phyloP scores from a whole-genome alignment of 139 green algal species.

The Eudorina sp. region DNA sequence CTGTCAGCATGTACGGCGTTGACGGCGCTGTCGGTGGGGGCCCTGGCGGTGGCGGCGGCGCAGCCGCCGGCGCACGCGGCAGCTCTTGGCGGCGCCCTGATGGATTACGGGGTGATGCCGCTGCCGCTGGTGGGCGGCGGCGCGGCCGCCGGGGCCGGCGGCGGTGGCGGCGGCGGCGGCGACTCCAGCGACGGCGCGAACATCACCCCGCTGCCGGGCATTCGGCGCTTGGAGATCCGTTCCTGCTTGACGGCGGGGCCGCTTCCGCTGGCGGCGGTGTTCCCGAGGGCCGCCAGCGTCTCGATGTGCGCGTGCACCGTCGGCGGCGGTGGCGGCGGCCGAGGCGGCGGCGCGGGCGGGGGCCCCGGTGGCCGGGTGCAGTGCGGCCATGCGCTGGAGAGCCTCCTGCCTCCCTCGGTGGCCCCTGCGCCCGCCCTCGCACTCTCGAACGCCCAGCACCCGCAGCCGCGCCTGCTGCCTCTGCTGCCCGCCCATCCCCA shows the following conservation, averaged over 20 bases:
- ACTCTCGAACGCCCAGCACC: background rate
- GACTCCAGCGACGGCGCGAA: background rate
- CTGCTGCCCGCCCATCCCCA: background rate
- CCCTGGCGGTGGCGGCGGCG: background rate
- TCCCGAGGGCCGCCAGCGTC: background rate
- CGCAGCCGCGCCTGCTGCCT: background rate
- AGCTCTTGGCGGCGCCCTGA: background rate
- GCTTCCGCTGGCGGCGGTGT: background rate
- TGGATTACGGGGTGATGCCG: background rate
- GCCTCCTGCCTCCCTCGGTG: background rate
- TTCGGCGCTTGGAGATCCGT: background rate
- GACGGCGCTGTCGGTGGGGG: background rate
- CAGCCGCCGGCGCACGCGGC: background rate
- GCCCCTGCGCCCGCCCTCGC: background rate
- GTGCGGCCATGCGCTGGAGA: background rate
- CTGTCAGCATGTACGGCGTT: background rate
- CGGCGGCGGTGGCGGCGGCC: background rate
- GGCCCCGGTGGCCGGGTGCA: background rate
- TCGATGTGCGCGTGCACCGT: background rate
- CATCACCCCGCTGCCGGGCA: background rate
- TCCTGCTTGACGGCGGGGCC: background rate
- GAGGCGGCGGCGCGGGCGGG: background rate
- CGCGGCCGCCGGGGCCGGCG: background rate
- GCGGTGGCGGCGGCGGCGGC: background rate
- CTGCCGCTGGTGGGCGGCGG: background rate